Evolutionary conservation across 148 eudicot species (phyloP), one percentile per base, ranked within the genome.

Genomic region (Spergularia bocconei): DNA sequence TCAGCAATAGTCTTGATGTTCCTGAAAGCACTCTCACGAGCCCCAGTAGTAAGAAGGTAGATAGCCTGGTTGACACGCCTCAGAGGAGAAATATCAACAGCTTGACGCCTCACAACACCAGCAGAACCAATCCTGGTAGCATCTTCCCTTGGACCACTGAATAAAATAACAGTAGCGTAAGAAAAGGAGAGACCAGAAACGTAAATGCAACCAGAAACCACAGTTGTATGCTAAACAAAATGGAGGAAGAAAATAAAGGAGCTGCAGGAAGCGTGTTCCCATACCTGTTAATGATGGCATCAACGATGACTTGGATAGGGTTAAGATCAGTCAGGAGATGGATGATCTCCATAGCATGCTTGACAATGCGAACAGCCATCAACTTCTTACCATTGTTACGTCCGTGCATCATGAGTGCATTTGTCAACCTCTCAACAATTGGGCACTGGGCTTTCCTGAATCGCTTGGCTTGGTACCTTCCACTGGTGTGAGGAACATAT

Each of bases 21-120:
- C 74, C 83, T 76, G 69, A 81, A 81, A 36, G 83, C 83, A 76
- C 83, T 81, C 77, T 81, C 83, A 59, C 83, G 80, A 15, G 83
- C 83, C 3, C 83, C 83, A 0, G 80, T 81, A 5, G 83, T 81
- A 1, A 81, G 74, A 39, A 81, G 83, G 48, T 81, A 81, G 6
- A 81, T 81, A 12, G 83, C 83, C 44, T 81, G 83, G 29, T 81
- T 81, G 55, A 81, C 83, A 15, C 83, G 72, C 63, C 83, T 81
- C 59, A 80, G 25, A 1, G 83, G 83, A 72, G 83, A 81, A 55
- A 81, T 81, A 76, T 81, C 83, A 71, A 81, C 83, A 60, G 83
- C 83, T 44, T 81, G 83, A 81, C 83, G 83, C 51, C 83, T 81
- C 64, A 81, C 83, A 52, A 81, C 83, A 81, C 83, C 83, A 67